Percentiles rank a stretch among this genome's conserved stretches.
Evolutionary conservation across 768 basidiomycete species (phyloP).

Genomic region (Suillus fuscotomentosus): DNA sequence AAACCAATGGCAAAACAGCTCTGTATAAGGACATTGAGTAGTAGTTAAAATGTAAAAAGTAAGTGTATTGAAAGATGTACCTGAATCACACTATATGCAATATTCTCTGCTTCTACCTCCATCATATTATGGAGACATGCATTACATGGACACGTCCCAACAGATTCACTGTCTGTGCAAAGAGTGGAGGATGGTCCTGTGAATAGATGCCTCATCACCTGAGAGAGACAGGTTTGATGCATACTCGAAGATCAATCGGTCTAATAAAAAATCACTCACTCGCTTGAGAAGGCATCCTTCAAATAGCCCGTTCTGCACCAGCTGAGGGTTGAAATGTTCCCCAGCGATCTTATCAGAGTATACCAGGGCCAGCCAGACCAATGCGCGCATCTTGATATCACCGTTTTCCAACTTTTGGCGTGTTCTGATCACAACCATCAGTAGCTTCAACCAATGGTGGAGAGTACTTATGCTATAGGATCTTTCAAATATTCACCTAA

Average conservation of each 20-base stretch:
- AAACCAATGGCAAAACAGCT: neutral
- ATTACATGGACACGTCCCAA: neutral
- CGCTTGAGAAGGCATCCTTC: neutral
- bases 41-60: neutral
- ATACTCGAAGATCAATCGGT: neutral
- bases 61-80: neutral
- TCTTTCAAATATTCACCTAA: neutral
- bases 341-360: conserved; percentile 4
- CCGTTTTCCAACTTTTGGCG: neutral
- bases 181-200: neutral
- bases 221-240: neutral
- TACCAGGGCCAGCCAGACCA: neutral
- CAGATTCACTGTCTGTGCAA: neutral
- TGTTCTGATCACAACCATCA: neutral
- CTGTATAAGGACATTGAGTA: neutral
- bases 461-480: neutral
- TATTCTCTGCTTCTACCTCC: conserved; percentile 5
- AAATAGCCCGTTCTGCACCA: neutral
- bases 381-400: conserved; percentile 6
- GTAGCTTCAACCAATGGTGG: neutral
- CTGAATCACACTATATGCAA: conserved; percentile 6
- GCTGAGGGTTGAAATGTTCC: conserved; percentile 3
- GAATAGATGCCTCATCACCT: conserved; percentile 2
- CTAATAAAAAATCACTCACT: neutral
- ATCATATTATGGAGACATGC: conserved; percentile 2